Conservation (phyloP, 768 basidiomycete species). For the Podaxis sp. region DNA sequence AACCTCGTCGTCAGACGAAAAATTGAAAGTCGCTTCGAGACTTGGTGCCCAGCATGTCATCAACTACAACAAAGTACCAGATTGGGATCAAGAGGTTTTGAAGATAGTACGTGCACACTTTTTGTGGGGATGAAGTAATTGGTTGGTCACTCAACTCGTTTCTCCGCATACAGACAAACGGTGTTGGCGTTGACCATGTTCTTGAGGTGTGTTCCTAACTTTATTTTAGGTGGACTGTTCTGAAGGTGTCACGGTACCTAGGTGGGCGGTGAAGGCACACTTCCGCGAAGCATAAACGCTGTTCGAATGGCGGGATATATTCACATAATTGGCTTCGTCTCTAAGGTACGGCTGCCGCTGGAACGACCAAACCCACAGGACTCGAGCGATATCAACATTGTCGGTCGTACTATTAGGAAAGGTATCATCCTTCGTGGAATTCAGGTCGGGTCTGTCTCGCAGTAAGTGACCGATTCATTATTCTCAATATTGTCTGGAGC, state of each 20-base stretch:
- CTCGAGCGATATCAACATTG: neutral
- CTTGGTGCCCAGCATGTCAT: constrained; percentile 49
- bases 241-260: neutral
- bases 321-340: constrained; percentile 42
- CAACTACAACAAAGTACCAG: constrained; percentile 51
- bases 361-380: neutral
- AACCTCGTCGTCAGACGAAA: constrained; percentile 58
- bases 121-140: neutral
- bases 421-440: neutral
- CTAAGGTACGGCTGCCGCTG: constrained; percentile 20
- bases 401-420: neutral
- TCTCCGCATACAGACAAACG: constrained; percentile 24
- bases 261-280: constrained; percentile 40
- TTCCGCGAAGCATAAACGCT: constrained; percentile 33
- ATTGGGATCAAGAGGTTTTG: constrained; percentile 50
- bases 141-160: neutral
- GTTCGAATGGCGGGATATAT: constrained; percentile 34
- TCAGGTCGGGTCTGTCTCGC: neutral
- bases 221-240: neutral
- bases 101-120: constrained; percentile 24
- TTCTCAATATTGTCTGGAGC: neutral
- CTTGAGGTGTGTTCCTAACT: constrained; percentile 20
- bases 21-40: constrained; percentile 41
- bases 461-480: neutral
- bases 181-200: constrained; percentile 28